A percentile compares a stretch with the other conserved stretches of the same genome.
Conservation (phyloP, 225 moss, liverwort and hornwort genomes). For the Physcomitrium patens region DNA sequence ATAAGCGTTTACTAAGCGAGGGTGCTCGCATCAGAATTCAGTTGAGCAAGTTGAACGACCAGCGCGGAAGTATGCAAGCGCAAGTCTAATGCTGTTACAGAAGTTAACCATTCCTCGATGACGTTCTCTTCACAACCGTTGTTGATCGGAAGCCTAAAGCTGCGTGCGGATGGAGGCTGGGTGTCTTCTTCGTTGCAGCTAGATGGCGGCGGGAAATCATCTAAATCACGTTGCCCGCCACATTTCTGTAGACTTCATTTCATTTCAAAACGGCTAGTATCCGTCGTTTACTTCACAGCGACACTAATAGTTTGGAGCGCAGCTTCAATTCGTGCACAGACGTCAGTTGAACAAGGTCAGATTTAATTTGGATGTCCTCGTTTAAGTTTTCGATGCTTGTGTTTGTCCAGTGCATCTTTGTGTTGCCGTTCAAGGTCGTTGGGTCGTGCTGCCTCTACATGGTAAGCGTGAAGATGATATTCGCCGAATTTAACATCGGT, state of each 20-base stretch:
- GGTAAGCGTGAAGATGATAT: background rate
- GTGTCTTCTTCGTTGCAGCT: background rate
- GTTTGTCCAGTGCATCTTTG: background rate
- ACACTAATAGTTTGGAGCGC: conserved; percentile 20
- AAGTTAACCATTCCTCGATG: conserved; percentile 11
- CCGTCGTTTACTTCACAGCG: background rate
- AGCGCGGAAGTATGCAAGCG: background rate
- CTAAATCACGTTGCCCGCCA: background rate
- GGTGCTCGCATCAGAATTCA: background rate
- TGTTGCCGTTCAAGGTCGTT: background rate
- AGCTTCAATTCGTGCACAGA: conserved; percentile 22
- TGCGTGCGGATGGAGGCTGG: background rate
- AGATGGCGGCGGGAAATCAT: background rate
- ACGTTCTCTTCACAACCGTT: conserved; percentile 12
- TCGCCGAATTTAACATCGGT: background rate
- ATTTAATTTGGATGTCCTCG: background rate
- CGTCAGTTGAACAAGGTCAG: conserved; percentile 28
- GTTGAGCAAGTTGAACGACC: background rate
- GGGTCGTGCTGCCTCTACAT: background rate
- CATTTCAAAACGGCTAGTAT: background rate
- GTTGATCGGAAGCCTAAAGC: background rate
- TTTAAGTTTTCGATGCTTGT: background rate
- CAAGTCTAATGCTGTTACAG: background rate
- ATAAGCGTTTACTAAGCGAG: background rate
- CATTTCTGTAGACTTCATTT: background rate